Percentiles rank a stretch among this genome's conserved stretches.
Conservation (phyloP, 1,139 yeast genomes). For the Yamadazyma diddensiae region DNA sequence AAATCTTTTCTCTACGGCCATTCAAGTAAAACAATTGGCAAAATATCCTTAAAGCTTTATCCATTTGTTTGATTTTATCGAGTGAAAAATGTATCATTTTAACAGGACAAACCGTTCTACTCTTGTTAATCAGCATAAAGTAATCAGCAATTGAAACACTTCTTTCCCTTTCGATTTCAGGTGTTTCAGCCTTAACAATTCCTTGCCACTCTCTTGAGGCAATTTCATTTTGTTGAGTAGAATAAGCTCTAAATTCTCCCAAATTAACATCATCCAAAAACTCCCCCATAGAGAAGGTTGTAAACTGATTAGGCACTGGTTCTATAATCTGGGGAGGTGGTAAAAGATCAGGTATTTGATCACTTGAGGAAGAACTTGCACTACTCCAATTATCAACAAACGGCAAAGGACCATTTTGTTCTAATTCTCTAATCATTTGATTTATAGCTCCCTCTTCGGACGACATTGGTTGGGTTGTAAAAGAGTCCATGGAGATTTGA, state of each 20-base stretch:
- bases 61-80: not conserved
- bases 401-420: not conserved
- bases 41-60: not conserved
- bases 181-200: not conserved
- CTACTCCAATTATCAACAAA: not conserved
- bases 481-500: too few species aligned
- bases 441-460: not conserved
- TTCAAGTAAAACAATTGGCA: conserved; percentile 1
- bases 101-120: conserved; percentile 4
- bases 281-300: conserved; percentile 5
- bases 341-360: not conserved
- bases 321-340: not conserved
- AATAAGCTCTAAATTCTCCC: conserved; percentile 5
- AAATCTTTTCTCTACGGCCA: conserved; percentile 1
- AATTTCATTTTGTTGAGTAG: conserved; percentile 2
- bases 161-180: not conserved
- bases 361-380: not conserved
- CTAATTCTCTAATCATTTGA: conserved; percentile 1
- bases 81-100: conserved; percentile 2
- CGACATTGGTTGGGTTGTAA: not conserved
- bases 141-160: conserved; percentile 2
- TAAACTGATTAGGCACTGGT: not conserved
- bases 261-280: conserved; percentile 7
- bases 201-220: conserved; percentile 1
- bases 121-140: conserved; percentile 3